These are phyloP conservation scores for Pogostemon cablin DNA, from an alignment of 257 asterid species.

Conservation along the genomic window DNA sequence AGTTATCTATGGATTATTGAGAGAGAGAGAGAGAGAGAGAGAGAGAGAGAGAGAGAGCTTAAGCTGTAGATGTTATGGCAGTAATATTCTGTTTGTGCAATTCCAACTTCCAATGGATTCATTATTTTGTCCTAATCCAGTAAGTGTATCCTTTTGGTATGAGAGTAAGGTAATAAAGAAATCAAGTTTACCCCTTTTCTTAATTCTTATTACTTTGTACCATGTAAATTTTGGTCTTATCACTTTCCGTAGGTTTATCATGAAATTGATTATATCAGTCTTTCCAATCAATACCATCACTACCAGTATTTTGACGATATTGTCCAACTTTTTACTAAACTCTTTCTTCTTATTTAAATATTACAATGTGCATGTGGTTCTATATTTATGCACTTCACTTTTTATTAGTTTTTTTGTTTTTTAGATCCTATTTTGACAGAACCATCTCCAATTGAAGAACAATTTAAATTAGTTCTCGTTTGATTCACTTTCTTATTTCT, in stretches of 20 bases:
- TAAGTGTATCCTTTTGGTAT: too few relatives aligned
- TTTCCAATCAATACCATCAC: neutral
- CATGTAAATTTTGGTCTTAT: neutral
- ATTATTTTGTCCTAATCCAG: too few relatives aligned
- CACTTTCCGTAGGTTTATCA: neutral
- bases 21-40: neutral
- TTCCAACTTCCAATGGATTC: too few relatives aligned
- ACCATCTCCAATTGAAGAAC: neutral
- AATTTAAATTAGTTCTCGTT: neutral
- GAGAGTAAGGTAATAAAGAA: neutral
- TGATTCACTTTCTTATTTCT: neutral
- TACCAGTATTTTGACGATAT: neutral
- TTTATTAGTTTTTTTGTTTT: neutral
- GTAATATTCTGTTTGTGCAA: too few relatives aligned
- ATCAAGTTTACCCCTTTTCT: neutral
- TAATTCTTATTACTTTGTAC: neutral
- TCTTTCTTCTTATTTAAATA: neutral
- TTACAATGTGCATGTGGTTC: neutral
- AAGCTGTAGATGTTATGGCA: too few relatives aligned
- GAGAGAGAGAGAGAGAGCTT: neutral
- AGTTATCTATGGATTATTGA: neutral
- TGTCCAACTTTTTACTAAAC: neutral
- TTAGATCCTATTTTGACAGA: constrained; percentile 12
- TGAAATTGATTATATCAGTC: neutral
- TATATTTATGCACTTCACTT: neutral